Percentiles rank a stretch among this genome's conserved stretches.
phyloP scores from a whole-genome alignment of 2,329 filamentous ascomycete genomes.

The Verticillium nubilum region DNA sequence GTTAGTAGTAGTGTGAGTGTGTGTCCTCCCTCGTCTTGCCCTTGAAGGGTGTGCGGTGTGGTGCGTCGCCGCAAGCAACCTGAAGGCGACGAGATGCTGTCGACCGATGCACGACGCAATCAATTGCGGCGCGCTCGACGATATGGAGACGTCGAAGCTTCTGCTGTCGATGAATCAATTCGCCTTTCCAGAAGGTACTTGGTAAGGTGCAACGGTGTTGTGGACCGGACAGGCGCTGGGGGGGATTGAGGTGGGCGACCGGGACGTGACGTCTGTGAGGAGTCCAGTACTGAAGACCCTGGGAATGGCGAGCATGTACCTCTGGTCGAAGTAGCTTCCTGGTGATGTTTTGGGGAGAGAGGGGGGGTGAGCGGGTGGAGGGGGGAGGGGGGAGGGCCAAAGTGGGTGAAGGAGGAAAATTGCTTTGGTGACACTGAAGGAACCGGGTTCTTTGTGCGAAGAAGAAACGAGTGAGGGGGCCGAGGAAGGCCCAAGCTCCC shows the following conservation, averaged over 20 bases:
- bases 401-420: constrained; percentile 6
- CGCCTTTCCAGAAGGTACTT: neutral
- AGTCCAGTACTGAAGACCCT: neutral
- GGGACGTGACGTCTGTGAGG: neutral
- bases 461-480: constrained; percentile 12
- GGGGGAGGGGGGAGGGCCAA: constrained; percentile 1
- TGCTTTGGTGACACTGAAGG: constrained; percentile 7
- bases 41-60: neutral
- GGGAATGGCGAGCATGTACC: constrained; percentile 22
- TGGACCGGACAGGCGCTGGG: neutral
- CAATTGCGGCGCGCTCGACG: neutral
- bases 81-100: neutral
- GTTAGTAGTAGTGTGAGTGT: too few species aligned
- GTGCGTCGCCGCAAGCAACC: neutral
- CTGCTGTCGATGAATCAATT: neutral
- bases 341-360: constrained; percentile 28
- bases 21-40: too few species aligned
- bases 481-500: neutral
- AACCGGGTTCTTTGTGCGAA: constrained; percentile 7
- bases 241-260: neutral
- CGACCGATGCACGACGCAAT: neutral
- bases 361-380: constrained; percentile 9
- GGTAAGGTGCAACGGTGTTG: neutral
- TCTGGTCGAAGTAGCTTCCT: constrained; percentile 35
- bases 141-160: neutral